These are phyloP conservation scores for Actinomortierella ambigua DNA, from an alignment of 371 early-diverging fungal species.

Conservation along the genomic window DNA sequence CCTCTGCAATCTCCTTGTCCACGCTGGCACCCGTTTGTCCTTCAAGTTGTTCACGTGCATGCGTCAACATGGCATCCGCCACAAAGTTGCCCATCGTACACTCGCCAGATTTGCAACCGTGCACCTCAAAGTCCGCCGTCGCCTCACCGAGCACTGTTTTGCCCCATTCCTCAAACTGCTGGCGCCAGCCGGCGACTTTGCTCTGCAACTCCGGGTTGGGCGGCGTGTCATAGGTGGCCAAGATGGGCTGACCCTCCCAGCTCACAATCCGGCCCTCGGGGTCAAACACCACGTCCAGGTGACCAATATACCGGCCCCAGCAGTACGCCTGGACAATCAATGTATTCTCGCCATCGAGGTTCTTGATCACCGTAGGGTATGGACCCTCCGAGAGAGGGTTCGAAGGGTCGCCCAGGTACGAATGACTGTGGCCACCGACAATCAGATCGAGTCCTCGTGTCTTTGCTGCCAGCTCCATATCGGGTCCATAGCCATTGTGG, in stretches of 20 bases:
- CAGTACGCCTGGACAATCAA: slow-evolving; percentile 57
- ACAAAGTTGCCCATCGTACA: slow-evolving; percentile 62
- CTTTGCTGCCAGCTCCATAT: slow-evolving; percentile 61
- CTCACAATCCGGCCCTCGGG: slow-evolving; percentile 51
- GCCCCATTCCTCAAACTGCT: slow-evolving; percentile 52
- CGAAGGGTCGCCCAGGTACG: slow-evolving; percentile 56
- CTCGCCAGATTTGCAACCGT: slow-evolving; percentile 48
- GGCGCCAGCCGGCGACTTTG: slow-evolving; percentile 53
- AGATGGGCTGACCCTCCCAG: slow-evolving; percentile 61
- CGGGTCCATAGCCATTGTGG: slow-evolving; percentile 72
- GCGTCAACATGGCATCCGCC: slow-evolving; percentile 58
- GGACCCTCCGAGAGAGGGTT: slow-evolving; percentile 49
- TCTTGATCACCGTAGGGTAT: slow-evolving; percentile 64
- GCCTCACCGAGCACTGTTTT: slow-evolving; percentile 51
- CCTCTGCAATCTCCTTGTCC: slow-evolving; percentile 3
- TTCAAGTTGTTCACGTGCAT: slow-evolving; percentile 13
- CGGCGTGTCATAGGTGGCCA: slow-evolving; percentile 52
- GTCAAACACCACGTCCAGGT: slow-evolving; percentile 65
- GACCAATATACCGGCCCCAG: slow-evolving; percentile 74
- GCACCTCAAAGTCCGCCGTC: slow-evolving; percentile 41
- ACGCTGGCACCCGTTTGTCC: slow-evolving; percentile 17
- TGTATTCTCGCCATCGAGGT: slow-evolving; percentile 60
- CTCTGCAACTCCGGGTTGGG: slow-evolving; percentile 46
- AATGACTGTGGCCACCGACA: slow-evolving; percentile 79
- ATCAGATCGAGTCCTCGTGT: slow-evolving; percentile 61